These are phyloP conservation scores for Melampsora americana DNA, from an alignment of 1,284 basidiomycete species.

Conservation along the genomic window DNA sequence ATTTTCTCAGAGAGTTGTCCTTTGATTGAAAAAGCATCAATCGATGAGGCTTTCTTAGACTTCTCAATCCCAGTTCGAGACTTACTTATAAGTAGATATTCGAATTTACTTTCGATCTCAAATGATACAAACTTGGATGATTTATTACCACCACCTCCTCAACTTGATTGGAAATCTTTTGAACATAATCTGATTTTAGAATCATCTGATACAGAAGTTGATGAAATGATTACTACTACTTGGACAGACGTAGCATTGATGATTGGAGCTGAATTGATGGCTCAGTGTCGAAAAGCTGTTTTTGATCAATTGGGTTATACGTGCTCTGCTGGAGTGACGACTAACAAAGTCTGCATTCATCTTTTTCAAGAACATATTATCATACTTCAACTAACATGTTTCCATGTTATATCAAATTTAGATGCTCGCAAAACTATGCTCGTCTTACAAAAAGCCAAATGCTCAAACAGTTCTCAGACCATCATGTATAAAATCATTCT, in stretches of 20 bases:
- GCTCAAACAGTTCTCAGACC: conserved; percentile 77
- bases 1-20: conserved; percentile 63
- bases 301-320: conserved; percentile 77
- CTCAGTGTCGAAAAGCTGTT: conserved; percentile 64
- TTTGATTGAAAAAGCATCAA: conserved; percentile 60
- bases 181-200: conserved; percentile 9
- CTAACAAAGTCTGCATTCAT: conserved; percentile 45
- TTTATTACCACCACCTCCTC: conserved; percentile 25
- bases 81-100: conserved; percentile 68
- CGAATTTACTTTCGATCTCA: conserved; percentile 62
- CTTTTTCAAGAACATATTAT: conserved; percentile 4
- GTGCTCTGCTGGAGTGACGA: conserved; percentile 66
- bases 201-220: neutral
- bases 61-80: conserved; percentile 74
- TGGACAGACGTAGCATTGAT: conserved; percentile 93
- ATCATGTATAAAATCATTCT: conserved; percentile 74
- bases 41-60: conserved; percentile 78
- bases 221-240: conserved; percentile 54
- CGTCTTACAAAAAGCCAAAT: conserved; percentile 84
- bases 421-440: conserved; percentile 63
- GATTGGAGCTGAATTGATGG: conserved; percentile 83
- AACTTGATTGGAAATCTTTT: neutral
- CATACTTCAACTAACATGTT: neutral
- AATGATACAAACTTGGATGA: conserved; percentile 12
- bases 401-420: conserved; percentile 39